A percentile compares a stretch with the other conserved stretches of the same genome.
Evolutionary conservation across 306 rosid genomes (phyloP).

Genomic region (Dalbergia cultrata): DNA sequence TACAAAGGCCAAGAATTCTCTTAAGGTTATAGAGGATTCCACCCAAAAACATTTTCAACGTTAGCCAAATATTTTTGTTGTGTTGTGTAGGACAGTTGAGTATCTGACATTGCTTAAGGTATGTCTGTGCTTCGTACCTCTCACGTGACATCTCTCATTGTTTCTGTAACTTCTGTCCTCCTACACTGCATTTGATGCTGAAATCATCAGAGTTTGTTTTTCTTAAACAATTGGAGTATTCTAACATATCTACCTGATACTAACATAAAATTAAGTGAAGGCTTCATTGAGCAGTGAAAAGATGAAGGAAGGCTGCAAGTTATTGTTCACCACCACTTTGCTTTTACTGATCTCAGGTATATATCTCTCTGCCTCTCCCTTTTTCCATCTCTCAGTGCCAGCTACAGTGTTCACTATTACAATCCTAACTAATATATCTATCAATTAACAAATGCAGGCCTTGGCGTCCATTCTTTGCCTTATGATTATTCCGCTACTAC

Average conservation of each 20-base stretch:
- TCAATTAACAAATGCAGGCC: slow-evolving; percentile 56
- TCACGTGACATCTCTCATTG: slow-evolving; percentile 4
- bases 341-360: slow-evolving; percentile 65
- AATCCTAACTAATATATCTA: slow-evolving; percentile 4
- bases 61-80: background rate
- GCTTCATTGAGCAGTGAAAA: slow-evolving; percentile 31
- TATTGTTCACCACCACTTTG: slow-evolving; percentile 46
- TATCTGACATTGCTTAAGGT: slow-evolving; percentile 27
- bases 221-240: background rate
- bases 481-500: slow-evolving; percentile 73
- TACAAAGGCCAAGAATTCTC: background rate
- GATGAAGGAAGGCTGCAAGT: slow-evolving; percentile 56
- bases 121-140: slow-evolving; percentile 14
- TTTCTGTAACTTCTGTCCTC: background rate
- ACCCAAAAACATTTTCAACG: background rate
- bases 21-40: background rate
- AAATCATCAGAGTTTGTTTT: background rate
- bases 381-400: slow-evolving; percentile 22
- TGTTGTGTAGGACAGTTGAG: background rate
- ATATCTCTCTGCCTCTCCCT: slow-evolving; percentile 35
- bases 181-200: slow-evolving; percentile 39
- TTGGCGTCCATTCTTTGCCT: slow-evolving; percentile 50
- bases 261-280: slow-evolving; percentile 12
- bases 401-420: background rate
- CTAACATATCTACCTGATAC: background rate